Conservation (phyloP, 75 land plant species). For the Selaginella moellendorffii region DNA sequence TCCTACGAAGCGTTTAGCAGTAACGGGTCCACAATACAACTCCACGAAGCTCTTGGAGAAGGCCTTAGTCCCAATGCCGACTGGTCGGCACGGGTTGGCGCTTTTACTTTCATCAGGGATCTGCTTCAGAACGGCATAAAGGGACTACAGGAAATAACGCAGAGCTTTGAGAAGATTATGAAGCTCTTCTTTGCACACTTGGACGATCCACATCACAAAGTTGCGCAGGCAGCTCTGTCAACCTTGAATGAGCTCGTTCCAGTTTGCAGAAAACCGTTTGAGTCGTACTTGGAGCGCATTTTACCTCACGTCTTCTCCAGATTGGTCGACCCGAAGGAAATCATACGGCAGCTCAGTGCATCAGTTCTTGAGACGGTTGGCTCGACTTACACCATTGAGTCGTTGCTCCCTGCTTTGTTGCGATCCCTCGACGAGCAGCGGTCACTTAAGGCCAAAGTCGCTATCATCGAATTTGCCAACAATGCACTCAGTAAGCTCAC, state of each 20-base stretch:
- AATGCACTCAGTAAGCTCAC: neutral
- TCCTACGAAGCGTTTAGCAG: neutral
- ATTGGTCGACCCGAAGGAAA: neutral
- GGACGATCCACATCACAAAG: constrained; percentile 7
- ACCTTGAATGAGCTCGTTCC: neutral
- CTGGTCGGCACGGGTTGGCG: neutral
- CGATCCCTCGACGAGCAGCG: constrained; percentile 8
- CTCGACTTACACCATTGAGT: neutral
- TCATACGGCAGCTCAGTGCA: constrained; percentile 6
- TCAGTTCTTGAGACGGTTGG: neutral
- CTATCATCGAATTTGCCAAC: constrained; percentile 3
- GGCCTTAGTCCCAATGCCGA: constrained; percentile 7
- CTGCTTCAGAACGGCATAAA: neutral
- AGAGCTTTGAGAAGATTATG: constrained; percentile 9
- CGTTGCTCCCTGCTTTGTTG: constrained; percentile 2
- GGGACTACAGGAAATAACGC: neutral
- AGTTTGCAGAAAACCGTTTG: neutral
- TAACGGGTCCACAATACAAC: neutral
- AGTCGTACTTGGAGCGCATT: constrained; percentile 9
- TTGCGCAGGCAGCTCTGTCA: constrained; percentile 6
- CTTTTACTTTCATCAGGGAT: neutral
- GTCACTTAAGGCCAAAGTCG: constrained; percentile 3
- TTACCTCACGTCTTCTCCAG: neutral
- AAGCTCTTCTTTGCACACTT: constrained; percentile 1
- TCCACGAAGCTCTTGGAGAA: neutral